A percentile compares a stretch with the other conserved stretches of the same genome.
These are phyloP conservation scores for Solanum peruvianum DNA, from an alignment of 257 asterid species.

Conservation along the genomic window DNA sequence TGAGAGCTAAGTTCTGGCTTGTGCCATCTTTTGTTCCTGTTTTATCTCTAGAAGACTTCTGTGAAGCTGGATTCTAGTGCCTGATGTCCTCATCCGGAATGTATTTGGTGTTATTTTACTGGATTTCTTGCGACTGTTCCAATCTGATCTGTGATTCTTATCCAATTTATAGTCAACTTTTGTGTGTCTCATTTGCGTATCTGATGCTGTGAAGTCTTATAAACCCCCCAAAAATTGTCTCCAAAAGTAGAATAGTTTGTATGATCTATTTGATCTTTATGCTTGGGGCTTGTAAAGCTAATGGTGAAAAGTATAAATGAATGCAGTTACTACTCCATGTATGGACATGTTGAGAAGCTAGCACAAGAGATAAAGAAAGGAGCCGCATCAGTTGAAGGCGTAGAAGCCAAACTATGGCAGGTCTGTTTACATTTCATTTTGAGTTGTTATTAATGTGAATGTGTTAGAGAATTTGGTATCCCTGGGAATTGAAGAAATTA, in stretches of 20 bases:
- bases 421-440: slow-evolving; percentile 12
- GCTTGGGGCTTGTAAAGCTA: neutral
- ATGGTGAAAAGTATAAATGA: neutral
- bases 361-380: slow-evolving; percentile 61
- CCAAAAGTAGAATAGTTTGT: neutral
- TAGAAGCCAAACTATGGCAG: slow-evolving; percentile 59
- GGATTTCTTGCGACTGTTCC: neutral
- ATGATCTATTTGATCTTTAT: neutral
- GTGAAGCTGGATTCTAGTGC: neutral
- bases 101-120: neutral
- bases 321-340: slow-evolving; percentile 32
- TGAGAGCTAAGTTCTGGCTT: neutral
- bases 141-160: neutral
- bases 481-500: neutral
- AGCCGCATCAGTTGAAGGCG: slow-evolving; percentile 53
- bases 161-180: neutral
- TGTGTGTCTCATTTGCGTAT: neutral
- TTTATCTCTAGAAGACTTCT: neutral
- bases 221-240: neutral
- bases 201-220: neutral
- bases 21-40: neutral
- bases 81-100: neutral
- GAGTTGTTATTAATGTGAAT: neutral
- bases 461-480: neutral
- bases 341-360: slow-evolving; percentile 52